Conservation (phyloP, 225 moss, liverwort and hornwort genomes). For the Takakia lepidozioides region DNA sequence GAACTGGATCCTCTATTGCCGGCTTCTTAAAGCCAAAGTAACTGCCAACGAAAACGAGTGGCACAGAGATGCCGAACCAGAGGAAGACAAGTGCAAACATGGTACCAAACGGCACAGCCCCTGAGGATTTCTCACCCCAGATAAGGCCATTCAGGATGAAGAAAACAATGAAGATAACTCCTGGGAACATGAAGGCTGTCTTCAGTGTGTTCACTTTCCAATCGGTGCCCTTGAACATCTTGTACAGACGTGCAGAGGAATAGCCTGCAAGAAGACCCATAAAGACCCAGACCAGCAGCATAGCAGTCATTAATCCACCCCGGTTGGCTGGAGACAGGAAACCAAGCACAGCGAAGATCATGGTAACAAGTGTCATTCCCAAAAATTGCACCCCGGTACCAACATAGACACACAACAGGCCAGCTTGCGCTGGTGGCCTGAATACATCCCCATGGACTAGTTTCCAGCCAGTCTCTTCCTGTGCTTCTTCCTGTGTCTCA, state of each 20-base stretch:
- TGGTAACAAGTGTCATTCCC: conserved; percentile 91
- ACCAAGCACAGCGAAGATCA: conserved; percentile 85
- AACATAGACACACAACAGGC: conserved; percentile 83
- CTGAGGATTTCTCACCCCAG: conserved; percentile 95
- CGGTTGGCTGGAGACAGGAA: conserved; percentile 93
- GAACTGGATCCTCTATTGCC: conserved; percentile 75
- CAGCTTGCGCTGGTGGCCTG: conserved; percentile 65
- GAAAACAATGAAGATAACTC: conserved; percentile 68
- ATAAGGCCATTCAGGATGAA: conserved; percentile 80
- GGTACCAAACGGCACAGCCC: conserved; percentile 90
- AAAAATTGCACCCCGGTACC: conserved; percentile 96
- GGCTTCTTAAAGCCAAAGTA: conserved; percentile 91
- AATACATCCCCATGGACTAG: conserved; percentile 94
- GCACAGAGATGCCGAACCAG: conserved; percentile 95
- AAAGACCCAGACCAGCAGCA: conserved; percentile 95
- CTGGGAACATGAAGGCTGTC: conserved; percentile 86
- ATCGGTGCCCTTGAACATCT: conserved; percentile 74
- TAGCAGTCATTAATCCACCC: conserved; percentile 92
- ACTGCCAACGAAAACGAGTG: conserved; percentile 82
- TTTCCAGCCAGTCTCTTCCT: conserved; percentile 98
- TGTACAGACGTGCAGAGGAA: conserved; percentile 82
- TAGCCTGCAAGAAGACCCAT: conserved; percentile 96
- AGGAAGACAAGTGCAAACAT: conserved; percentile 91
- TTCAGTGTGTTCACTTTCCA: conserved; percentile 91
- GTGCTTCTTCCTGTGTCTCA: conserved; percentile 89